phyloP scores from a whole-genome alignment of 2,329 filamentous ascomycete genomes.

The Orbilia quercus region DNA sequence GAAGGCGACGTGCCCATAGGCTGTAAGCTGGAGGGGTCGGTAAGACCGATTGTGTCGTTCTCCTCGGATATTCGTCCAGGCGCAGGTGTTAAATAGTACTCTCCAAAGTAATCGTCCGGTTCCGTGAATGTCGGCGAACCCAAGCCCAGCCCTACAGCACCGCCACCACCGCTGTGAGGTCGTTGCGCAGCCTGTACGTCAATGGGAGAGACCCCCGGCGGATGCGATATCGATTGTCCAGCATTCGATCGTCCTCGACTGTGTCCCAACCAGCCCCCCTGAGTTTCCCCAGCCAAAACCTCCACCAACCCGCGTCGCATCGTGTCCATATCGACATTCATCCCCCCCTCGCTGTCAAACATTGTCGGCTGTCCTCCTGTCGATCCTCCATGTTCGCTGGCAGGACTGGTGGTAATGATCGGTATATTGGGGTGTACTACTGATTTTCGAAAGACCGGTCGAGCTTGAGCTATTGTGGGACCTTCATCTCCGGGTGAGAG shows the following conservation, averaged over 20 bases:
- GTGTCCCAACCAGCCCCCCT: constrained; percentile 48
- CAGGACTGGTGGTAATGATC: constrained; percentile 47
- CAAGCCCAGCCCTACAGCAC: constrained; percentile 34
- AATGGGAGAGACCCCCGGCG: constrained; percentile 17
- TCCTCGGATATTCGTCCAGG: constrained; percentile 44
- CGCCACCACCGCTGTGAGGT: constrained; percentile 10
- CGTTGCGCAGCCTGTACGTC: constrained; percentile 27
- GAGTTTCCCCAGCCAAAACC: constrained; percentile 38
- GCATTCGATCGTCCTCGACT: constrained; percentile 46
- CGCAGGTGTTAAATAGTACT: constrained; percentile 34
- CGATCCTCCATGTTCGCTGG: constrained; percentile 25
- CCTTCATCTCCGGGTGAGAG: constrained; percentile 31
- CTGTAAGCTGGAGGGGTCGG: constrained; percentile 58
- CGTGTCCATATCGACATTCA: constrained; percentile 56
- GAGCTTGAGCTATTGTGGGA: constrained; percentile 41
- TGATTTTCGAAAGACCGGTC: constrained; percentile 44
- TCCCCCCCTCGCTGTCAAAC: constrained; percentile 53
- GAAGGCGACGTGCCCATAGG: constrained; percentile 57
- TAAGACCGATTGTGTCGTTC: constrained; percentile 57
- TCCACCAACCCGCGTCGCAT: constrained; percentile 54
- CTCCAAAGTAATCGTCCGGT: constrained; percentile 53
- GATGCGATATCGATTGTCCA: constrained; percentile 48
- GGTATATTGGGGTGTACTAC: constrained; percentile 44
- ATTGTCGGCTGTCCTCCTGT: constrained; percentile 34
- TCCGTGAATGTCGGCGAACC: constrained; percentile 45